Evolutionary conservation across 2,329 filamentous ascomycete species (phyloP).

Genomic region (Penicillium janthinellum): DNA sequence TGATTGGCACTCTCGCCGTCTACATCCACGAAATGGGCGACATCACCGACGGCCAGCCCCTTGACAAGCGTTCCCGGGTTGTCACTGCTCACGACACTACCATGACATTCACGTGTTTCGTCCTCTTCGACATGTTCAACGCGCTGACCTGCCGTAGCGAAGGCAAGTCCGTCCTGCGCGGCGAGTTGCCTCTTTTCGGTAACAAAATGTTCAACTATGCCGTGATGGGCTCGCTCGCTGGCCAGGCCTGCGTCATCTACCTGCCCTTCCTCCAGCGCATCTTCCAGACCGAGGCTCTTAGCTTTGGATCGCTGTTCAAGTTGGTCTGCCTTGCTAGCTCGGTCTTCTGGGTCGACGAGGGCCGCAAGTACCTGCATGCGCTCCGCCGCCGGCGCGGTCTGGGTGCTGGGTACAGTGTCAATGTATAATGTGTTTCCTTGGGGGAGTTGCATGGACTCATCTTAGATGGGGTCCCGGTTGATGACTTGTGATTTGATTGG

Average conservation of each 20-base stretch:
- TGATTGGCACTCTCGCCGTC: constrained; percentile 85
- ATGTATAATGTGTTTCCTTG: constrained; percentile 35
- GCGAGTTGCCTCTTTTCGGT: constrained; percentile 78
- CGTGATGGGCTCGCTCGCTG: constrained; percentile 78
- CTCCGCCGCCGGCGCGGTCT: constrained; percentile 36
- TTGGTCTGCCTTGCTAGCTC: constrained; percentile 77
- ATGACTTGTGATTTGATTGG: constrained; percentile 17
- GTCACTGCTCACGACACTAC: constrained; percentile 94
- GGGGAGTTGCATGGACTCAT: neutral
- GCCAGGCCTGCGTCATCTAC: constrained; percentile 90
- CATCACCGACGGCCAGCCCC: constrained; percentile 48
- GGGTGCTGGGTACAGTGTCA: constrained; percentile 44
- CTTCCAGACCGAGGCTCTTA: constrained; percentile 90
- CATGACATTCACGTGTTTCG: constrained; percentile 99
- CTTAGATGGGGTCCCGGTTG: neutral
- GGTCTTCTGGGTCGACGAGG: constrained; percentile 95
- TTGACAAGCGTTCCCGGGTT: constrained; percentile 53
- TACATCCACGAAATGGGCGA: constrained; percentile 93
- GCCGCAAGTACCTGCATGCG: constrained; percentile 67
- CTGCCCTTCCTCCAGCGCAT: constrained; percentile 90
- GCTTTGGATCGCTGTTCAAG: constrained; percentile 70
- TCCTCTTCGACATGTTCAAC: constrained; percentile 99
- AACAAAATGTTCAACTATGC: constrained; percentile 98
- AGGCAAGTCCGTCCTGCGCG: constrained; percentile 81
- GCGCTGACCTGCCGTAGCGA: constrained; percentile 90